Evolutionary conservation across 768 basidiomycete genomes (phyloP).

Genomic region (Mycena vitilis): DNA sequence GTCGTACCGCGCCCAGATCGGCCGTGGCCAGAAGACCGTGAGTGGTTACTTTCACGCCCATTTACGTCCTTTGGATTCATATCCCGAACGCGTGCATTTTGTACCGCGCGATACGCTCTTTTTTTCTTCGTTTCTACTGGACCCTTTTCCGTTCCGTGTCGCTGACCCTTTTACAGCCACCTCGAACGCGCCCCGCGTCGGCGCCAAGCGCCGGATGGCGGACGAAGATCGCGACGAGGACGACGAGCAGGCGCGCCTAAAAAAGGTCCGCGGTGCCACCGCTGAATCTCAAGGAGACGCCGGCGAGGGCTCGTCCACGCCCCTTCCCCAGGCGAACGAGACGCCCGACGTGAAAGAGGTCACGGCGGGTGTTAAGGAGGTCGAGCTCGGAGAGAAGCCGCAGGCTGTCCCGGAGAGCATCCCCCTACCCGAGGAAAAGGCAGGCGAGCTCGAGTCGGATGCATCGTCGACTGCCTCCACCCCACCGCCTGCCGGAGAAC

Average conservation of each 20-base stretch:
- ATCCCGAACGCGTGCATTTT: conserved; percentile 41
- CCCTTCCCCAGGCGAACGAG: conserved; percentile 49
- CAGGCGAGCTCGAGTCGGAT: conserved; percentile 52
- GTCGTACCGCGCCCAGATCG: conserved; percentile 78
- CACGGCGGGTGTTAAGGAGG: conserved; percentile 75
- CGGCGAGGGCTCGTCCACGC: conserved; percentile 42
- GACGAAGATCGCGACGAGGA: conserved; percentile 55
- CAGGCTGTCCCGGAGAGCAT: conserved; percentile 48
- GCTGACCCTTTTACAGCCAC: conserved; percentile 61
- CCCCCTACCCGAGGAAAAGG: conserved; percentile 53
- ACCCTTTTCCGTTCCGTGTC: conserved; percentile 30
- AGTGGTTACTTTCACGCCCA: conserved; percentile 42
- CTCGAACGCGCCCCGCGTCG: conserved; percentile 77
- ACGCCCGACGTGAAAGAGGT: conserved; percentile 74
- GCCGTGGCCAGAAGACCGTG: conserved; percentile 84
- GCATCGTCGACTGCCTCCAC: conserved; percentile 37
- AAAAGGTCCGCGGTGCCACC: conserved; percentile 60
- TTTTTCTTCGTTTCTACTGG: conserved; percentile 16
- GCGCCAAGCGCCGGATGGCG: conserved; percentile 75
- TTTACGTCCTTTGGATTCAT: conserved; percentile 30
- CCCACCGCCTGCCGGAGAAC: conserved; percentile 36
- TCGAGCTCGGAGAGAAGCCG: conserved; percentile 65
- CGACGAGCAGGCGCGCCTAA: conserved; percentile 53
- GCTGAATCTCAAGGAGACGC: conserved; percentile 43
- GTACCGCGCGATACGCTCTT: conserved; percentile 20